Evolutionary conservation across 306 rosid species (phyloP).

Genomic region (Vachellia collinsii): DNA sequence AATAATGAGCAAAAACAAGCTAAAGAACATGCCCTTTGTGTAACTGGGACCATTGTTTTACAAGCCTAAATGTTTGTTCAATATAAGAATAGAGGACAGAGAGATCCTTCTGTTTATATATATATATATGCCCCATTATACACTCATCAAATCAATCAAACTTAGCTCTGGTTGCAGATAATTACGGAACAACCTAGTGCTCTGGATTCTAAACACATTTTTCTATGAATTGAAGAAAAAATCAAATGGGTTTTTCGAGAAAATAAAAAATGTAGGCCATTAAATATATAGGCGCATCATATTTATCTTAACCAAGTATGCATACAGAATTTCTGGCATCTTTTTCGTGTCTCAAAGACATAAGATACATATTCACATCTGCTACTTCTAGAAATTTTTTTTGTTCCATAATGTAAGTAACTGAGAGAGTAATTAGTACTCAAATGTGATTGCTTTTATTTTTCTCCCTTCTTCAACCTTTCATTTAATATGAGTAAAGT

Average conservation of each 20-base stretch:
- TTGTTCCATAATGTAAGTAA: too few relatives aligned
- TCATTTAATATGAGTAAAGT: too few relatives aligned
- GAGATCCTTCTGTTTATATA: not conserved
- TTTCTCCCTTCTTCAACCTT: too few relatives aligned
- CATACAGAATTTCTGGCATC: not conserved
- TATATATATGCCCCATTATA: not conserved
- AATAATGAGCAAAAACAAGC: not conserved
- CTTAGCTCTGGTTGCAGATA: not conserved
- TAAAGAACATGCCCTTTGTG: not conserved
- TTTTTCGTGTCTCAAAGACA: not conserved
- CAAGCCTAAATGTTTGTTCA: not conserved
- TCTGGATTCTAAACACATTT: not conserved
- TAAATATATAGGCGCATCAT: not conserved
- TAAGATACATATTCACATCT: not conserved
- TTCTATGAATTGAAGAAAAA: not conserved
- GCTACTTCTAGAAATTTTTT: too few relatives aligned
- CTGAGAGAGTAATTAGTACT: too few relatives aligned
- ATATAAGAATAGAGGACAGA: not conserved
- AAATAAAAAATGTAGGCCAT: not conserved
- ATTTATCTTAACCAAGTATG: not conserved
- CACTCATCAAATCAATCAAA: not conserved
- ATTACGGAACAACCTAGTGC: not conserved
- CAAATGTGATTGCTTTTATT: too few relatives aligned
- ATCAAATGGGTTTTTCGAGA: not conserved
- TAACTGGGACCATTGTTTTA: not conserved